Evolutionary conservation across 306 rosid species (phyloP).

Genomic region (Dalbergia oliveri): DNA sequence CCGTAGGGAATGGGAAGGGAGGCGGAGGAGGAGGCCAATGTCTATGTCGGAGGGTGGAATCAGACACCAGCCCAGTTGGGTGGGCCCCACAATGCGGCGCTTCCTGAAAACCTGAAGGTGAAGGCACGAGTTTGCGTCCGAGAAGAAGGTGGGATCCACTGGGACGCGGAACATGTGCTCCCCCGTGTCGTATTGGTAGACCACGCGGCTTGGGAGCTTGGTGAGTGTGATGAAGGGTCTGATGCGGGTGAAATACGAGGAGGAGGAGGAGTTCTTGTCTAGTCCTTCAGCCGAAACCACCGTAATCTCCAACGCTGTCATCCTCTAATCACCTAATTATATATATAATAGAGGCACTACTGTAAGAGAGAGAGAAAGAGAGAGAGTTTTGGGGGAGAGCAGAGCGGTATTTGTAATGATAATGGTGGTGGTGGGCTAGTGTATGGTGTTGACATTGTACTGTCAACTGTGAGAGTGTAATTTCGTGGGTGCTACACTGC

Average conservation of each 20-base stretch:
- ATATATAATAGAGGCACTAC: too few relatives aligned
- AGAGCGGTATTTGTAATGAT: neutral
- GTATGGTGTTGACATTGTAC: neutral
- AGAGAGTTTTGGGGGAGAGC: neutral
- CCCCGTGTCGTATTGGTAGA: conserved; percentile 44
- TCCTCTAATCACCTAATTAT: neutral
- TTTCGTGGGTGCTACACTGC: conserved; percentile 36
- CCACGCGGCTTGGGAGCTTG: conserved; percentile 41
- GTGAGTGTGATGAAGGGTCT: conserved; percentile 62
- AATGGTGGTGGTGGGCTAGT: neutral
- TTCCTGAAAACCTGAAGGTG: conserved; percentile 54
- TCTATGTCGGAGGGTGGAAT: conserved; percentile 58
- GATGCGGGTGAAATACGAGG: conserved; percentile 39
- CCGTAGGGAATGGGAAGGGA: conserved; percentile 28
- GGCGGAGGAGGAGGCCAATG: conserved; percentile 34
- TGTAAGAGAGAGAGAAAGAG: neutral
- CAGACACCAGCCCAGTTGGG: conserved; percentile 61
- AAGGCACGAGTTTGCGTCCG: conserved; percentile 50
- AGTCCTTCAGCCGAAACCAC: conserved; percentile 61
- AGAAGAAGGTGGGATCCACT: conserved; percentile 55
- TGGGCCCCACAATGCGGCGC: conserved; percentile 54
- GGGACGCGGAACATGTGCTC: conserved; percentile 61
- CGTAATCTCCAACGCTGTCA: conserved; percentile 58
- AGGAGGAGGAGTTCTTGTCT: conserved; percentile 14
- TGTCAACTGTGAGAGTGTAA: conserved; percentile 30